Conservation (phyloP, 148 eudicot genomes). For the Bassia scoparia region DNA sequence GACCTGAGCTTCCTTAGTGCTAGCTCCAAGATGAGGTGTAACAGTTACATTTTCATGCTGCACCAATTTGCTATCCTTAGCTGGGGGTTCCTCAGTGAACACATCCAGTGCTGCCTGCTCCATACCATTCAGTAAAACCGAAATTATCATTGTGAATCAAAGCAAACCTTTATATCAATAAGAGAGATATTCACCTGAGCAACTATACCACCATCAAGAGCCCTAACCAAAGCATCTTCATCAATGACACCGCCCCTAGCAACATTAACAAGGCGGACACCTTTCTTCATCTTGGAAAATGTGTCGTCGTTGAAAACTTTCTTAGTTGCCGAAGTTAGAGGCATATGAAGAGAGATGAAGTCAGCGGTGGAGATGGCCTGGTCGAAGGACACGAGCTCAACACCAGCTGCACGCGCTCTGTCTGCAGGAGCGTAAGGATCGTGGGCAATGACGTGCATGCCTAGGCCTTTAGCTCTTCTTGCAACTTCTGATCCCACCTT, state of each 20-base stretch:
- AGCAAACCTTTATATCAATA: background rate
- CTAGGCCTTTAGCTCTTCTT: constrained; percentile 86
- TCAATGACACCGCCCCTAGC: constrained; percentile 94
- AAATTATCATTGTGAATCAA: background rate
- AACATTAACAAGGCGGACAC: constrained; percentile 76
- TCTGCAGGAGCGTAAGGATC: constrained; percentile 95
- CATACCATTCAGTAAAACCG: background rate
- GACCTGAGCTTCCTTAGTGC: constrained; percentile 97
- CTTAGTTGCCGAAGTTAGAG: constrained; percentile 71
- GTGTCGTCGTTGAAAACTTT: constrained; percentile 71
- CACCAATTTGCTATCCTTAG: constrained; percentile 67
- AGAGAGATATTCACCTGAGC: constrained; percentile 53
- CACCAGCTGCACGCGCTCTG: constrained; percentile 80
- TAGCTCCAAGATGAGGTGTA: constrained; percentile 96
- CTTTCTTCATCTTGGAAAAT: constrained; percentile 86
- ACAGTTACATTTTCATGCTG: constrained; percentile 74
- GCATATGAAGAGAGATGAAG: constrained; percentile 90
- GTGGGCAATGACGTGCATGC: constrained; percentile 81
- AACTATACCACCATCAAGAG: constrained; percentile 73
- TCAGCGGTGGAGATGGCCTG: constrained; percentile 69
- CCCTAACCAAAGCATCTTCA: constrained; percentile 87
- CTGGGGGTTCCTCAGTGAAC: constrained; percentile 78
- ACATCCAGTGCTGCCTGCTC: constrained; percentile 86
- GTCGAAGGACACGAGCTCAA: constrained; percentile 80
- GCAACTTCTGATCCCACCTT: constrained; percentile 95